Base-by-base conservation (phyloP, 306 rosid species). In the Rubus parviflorus region DNA sequence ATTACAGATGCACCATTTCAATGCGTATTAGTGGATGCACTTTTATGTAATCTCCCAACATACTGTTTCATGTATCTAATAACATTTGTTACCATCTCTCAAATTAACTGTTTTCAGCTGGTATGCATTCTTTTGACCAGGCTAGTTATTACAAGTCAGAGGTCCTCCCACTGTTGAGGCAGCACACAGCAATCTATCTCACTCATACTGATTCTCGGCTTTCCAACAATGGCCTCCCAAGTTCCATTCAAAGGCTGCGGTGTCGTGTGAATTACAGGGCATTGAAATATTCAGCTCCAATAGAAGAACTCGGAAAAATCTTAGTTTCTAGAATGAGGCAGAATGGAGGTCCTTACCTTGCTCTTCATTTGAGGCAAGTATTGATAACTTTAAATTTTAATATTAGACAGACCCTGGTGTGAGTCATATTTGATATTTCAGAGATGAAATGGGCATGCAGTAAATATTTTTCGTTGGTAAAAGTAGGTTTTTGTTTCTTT, bases 171-270 rank as follows among this genome's bases (percentile, higher is more conserved):
- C 89, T 90, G 79, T 81, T 92, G 85, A 87, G 90, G 88, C 90
- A 89, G 79, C 96, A 92, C 94, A 90, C 89, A 81, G 90, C 86
- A 66, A 78, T 95, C 70, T 95, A 92, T 85, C 89, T 95, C 83
- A 92, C 99, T 84, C 97, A 92, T 79, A 87, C 91, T 1, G 97
- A 95, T 89, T 89, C 99, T 79, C 89, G 97, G 88, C 83, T 95
- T 67, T 90, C 96, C 68, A 95, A 92, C 85, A 95, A 95, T 57
- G 91, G 66, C 47, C 82, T 95, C 53, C 75, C 91, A 63, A 56
- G 13, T 77, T 90, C 94, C 78, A 88, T 95, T 41, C 97, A 95
- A 75, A 90, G 81, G 85, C 82, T 92, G 81, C 89, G 97, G 89
- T 95, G 99, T 79, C 96, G 82, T 65, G 99, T 82, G 68, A 95